These are phyloP conservation scores for Starmerella sp. DNA, from an alignment of 805 yeast genomes.

Conservation along the genomic window DNA sequence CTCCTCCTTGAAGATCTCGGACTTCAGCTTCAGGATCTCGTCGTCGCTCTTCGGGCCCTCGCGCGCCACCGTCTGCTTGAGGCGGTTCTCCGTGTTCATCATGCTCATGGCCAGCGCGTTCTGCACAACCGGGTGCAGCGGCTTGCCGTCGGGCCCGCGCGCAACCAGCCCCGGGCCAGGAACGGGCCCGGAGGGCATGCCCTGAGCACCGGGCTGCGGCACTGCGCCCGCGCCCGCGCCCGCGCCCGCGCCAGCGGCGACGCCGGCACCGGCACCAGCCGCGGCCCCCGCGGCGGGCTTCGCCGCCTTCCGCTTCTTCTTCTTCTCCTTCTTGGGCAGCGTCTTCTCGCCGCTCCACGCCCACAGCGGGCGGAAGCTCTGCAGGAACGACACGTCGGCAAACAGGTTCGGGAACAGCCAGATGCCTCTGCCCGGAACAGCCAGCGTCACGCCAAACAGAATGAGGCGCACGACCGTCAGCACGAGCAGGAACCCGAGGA, in stretches of 20 bases:
- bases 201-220: too few species aligned
- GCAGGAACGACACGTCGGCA: conserved; percentile 89
- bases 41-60: conserved; percentile 13
- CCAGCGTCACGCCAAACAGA: conserved; percentile 48
- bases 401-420: conserved; percentile 95
- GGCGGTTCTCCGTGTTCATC: conserved; percentile 11
- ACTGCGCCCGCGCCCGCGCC: background rate
- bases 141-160: conserved; percentile 11
- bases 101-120: conserved; percentile 14
- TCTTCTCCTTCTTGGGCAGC: conserved; percentile 22
- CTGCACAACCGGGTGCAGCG: conserved; percentile 8
- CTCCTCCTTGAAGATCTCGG: conserved; percentile 21
- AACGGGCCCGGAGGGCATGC: too few species aligned
- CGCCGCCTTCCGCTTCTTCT: conserved; percentile 18
- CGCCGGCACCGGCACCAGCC: conserved; percentile 1
- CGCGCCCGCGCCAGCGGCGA: background rate
- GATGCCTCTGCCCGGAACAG: conserved; percentile 58
- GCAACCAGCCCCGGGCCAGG: background rate
- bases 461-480: conserved; percentile 71
- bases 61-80: conserved; percentile 5
- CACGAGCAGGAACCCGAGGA: conserved; percentile 63
- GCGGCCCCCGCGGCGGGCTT: background rate
- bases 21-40: conserved; percentile 17
- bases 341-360: conserved; percentile 54
- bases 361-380: conserved; percentile 81